Percentiles rank a stretch among this genome's conserved stretches.
Conservation (phyloP, 306 rosid species). For the Purshia tridentata region DNA sequence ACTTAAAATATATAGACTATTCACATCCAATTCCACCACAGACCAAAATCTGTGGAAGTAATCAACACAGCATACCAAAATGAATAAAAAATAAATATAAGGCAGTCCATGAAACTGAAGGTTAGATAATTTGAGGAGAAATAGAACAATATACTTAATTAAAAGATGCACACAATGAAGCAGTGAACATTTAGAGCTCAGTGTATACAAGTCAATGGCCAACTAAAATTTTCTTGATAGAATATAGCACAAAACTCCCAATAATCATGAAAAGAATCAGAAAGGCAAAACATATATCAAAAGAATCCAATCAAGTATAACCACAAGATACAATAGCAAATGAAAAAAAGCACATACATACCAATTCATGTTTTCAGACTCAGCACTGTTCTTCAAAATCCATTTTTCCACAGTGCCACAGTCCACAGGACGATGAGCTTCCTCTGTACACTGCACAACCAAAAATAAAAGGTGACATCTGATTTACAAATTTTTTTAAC, state of each 20-base stretch:
- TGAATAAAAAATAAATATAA: neutral
- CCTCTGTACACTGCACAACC: conserved; percentile 68
- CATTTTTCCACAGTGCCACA: conserved; percentile 88
- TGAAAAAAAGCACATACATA: conserved; percentile 9
- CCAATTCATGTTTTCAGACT: conserved; percentile 97
- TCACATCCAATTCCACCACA: neutral
- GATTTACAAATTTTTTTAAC: neutral
- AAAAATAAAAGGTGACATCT: neutral
- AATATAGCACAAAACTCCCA: neutral
- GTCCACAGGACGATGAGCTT: conserved; percentile 95
- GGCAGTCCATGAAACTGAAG: neutral
- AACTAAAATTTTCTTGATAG: neutral
- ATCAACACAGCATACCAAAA: neutral
- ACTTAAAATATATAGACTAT: neutral
- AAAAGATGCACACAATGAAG: neutral
- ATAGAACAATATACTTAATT: neutral
- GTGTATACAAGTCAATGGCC: neutral
- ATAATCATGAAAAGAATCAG: neutral
- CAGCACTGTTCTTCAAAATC: conserved; percentile 92
- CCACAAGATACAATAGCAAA: conserved; percentile 1
- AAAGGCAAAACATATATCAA: neutral
- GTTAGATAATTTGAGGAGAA: neutral
- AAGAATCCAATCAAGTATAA: neutral
- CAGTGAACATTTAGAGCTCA: neutral
- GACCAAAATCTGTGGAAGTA: neutral